Evolutionary conservation across 2,329 filamentous ascomycete genomes (phyloP), one percentile per base, ranked within the genome.

Genomic region (Alternaria dauci): DNA sequence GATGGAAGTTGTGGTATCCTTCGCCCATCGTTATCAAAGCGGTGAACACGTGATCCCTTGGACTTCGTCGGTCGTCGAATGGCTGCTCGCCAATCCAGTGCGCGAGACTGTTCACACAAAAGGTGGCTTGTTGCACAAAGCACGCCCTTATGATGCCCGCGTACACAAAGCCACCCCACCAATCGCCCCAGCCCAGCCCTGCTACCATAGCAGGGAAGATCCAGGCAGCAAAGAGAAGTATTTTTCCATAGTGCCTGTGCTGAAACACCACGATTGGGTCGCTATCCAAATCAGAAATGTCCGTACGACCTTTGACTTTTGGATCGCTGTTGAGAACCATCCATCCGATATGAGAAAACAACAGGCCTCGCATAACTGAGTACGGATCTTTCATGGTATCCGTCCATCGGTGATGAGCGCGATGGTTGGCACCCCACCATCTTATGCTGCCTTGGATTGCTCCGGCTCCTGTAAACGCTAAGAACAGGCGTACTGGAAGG

Each of bases 31-130:
- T 80, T 7, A 79, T 73, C 2, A 80, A 58, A 8, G 78, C 78
- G 2, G 77, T 79, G 5, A 80, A 39, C n/a, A 79, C 65, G 50
- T 79, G 76, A 55, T 80, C 78, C n/a, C 78, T 59, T 8, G 78
- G 78, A 7, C 58, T 71, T 51, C 77, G 72, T 12, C 76, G 70
- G 55, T 80, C 77, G 59, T 80, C 78, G 58, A 80, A 58, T 79
- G 77, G 47, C 72, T 75, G 46, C 32, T 80, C 78, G 18, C 82
- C 82, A n/a, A 84, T 77, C 80, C 81, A 84, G 69, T 84, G 82
- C n/a, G 82, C 82, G 12, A 84, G 77, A 9, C 79, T 82, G 71
- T 84, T 84, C 67, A 84, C 81, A 57, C 82, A 84, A 74, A 84
- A 84, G 4, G 82, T 84, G 26, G 81, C 81, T 69, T 84, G 82